A percentile compares a stretch with the other conserved stretches of the same genome.
Conservation (phyloP, 768 basidiomycete species). For the Glaciozyma martinii region DNA sequence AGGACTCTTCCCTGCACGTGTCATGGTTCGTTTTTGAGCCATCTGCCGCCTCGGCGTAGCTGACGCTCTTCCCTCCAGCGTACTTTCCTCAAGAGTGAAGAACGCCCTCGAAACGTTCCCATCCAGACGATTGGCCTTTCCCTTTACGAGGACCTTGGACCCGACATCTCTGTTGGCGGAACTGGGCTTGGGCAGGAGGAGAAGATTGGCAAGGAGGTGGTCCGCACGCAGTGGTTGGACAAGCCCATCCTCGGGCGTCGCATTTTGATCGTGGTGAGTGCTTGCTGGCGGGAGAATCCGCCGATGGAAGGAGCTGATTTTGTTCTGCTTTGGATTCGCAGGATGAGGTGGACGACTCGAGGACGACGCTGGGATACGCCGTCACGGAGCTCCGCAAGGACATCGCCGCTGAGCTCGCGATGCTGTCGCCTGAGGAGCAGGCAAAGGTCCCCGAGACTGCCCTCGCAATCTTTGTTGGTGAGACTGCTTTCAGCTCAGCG, state of each 20-base stretch:
- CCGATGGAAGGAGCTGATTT: neutral
- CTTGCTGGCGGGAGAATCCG: neutral
- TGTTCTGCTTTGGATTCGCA: neutral
- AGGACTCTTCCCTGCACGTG: conserved; percentile 5
- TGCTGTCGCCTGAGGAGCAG: conserved; percentile 37
- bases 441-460: conserved; percentile 59
- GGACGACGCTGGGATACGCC: conserved; percentile 59
- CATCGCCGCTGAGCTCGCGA: conserved; percentile 45
- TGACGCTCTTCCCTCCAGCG: conserved; percentile 27
- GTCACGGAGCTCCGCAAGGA: conserved; percentile 81
- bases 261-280: conserved; percentile 61
- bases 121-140: conserved; percentile 77
- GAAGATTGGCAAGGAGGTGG: conserved; percentile 59
- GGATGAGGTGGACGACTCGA: conserved; percentile 45
- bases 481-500: conserved; percentile 12
- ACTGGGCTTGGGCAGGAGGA: conserved; percentile 14
- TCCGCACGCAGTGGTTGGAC: conserved; percentile 89
- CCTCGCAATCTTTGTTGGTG: conserved; percentile 78
- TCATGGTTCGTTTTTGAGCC: neutral
- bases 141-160: conserved; percentile 73
- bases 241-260: conserved; percentile 53
- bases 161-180: neutral
- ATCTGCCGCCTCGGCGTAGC: neutral
- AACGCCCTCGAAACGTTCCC: conserved; percentile 49
- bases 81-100: conserved; percentile 44